A percentile compares a stretch with the other conserved stretches of the same genome.
phyloP scores from a whole-genome alignment of 306 rosid species.

The Vicia sativa region DNA sequence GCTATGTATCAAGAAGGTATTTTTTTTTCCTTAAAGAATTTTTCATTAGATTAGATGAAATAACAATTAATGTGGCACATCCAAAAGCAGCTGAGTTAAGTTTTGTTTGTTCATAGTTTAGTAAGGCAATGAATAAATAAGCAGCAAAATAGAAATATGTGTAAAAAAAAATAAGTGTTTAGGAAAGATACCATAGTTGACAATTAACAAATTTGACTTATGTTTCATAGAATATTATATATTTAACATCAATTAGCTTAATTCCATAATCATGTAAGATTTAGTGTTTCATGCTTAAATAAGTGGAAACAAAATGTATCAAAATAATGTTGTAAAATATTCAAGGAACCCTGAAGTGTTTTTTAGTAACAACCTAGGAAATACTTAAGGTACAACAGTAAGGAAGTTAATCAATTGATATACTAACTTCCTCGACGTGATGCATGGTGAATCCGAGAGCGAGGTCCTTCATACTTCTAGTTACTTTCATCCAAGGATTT shows the following conservation, averaged over 20 bases:
- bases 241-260: too few species aligned
- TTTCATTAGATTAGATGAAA: neutral
- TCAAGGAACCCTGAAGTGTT: neutral
- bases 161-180: too few species aligned
- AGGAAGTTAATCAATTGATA: constrained; percentile 20
- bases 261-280: too few species aligned
- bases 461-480: constrained; percentile 97
- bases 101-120: too few species aligned
- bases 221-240: too few species aligned
- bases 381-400: constrained; percentile 16
- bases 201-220: too few species aligned
- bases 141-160: too few species aligned
- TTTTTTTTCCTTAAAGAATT: neutral
- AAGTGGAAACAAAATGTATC: constrained; percentile 17
- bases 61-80: too few species aligned
- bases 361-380: neutral
- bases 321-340: constrained; percentile 6
- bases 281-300: constrained; percentile 1
- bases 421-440: constrained; percentile 66
- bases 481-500: constrained; percentile 83
- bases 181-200: too few species aligned
- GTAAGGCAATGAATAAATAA: too few species aligned
- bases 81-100: too few species aligned
- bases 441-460: constrained; percentile 74
- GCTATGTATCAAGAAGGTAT: constrained; percentile 9